Evolutionary conservation across 768 basidiomycete genomes (phyloP).

Genomic region (Xerocomus brunneocitrinus): DNA sequence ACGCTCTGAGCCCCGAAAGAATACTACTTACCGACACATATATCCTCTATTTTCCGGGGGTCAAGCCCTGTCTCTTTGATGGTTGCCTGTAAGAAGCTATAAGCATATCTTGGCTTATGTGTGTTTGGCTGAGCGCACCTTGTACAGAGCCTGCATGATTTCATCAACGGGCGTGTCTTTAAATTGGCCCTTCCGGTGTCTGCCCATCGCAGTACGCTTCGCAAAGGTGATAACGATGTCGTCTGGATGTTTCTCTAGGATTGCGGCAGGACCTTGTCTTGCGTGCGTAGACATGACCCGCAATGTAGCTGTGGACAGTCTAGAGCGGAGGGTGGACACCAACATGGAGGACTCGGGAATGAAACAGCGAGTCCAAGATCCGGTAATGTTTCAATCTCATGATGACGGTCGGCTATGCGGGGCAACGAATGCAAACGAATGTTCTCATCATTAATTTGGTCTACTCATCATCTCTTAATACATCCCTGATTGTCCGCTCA

Average conservation of each 20-base stretch:
- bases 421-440: background rate
- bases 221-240: conserved; percentile 92
- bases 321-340: conserved; percentile 9
- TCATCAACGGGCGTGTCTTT: conserved; percentile 88
- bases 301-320: conserved; percentile 1
- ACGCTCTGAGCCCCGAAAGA: background rate
- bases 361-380: conserved; percentile 1
- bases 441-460: background rate
- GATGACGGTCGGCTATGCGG: background rate
- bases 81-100: conserved; percentile 46
- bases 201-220: conserved; percentile 84
- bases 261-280: conserved; percentile 39
- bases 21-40: conserved; percentile 64
- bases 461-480: background rate
- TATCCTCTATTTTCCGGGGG: conserved; percentile 72
- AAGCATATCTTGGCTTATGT: background rate
- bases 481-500: background rate
- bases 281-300: conserved; percentile 35
- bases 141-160: conserved; percentile 76
- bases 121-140: conserved; percentile 38
- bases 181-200: conserved; percentile 86
- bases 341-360: conserved; percentile 19
- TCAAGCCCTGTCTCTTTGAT: conserved; percentile 63
- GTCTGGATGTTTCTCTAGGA: conserved; percentile 68
- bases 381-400: background rate